Evolutionary conservation across 768 basidiomycete genomes (phyloP), one percentile per base, ranked within the genome.

Genomic region (Vishniacozyma victoriae): DNA sequence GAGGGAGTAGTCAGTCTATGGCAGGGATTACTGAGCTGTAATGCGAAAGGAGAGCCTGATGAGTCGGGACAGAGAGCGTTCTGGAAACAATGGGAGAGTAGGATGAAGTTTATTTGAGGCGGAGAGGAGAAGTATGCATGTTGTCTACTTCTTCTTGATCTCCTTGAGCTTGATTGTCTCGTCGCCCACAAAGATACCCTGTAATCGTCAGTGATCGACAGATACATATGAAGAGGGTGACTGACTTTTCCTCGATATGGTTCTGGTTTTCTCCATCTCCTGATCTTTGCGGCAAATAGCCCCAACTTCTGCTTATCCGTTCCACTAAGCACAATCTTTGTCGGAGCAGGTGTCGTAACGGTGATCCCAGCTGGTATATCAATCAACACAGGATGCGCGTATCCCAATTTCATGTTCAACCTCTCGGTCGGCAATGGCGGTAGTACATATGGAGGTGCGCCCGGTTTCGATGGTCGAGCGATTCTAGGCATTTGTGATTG

Each of bases 211-310:
- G 44, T 23, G 26, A 7, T 16, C 24, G 27, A 24, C 18, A 35
- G 29, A 9, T 33, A 33, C 9, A n/a, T n/a, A 16, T 14, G 11
- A 3, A 14, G 14, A 23, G n/a, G 14, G 16, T 31, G 38, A 74
- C 85, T 43, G 64, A 93, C 91, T 80, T 96, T 96, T 69, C 91
- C 93, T 74, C 96, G 89, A 75, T 96, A 99, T 14, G 91, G 92
- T 69, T 99, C 93, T 18, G 93, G 93, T 59, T 84, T 84, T 60
- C 93, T 80, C 75, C 83, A 84, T 50, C 78, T 79, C 54, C 91
- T 78, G 20, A 97, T 83, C 56, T 82, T 80, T 4, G 92, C 89
- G 0, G 90, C 86, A 67, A 93, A 93, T 56, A 87, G 76, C 1
- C 90, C 90, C 49, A 99, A 71, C 40, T 78, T 74, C 61, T 95